Evolutionary conservation across 1,284 basidiomycete genomes (phyloP).

Genomic region (Puccinia horiana): DNA sequence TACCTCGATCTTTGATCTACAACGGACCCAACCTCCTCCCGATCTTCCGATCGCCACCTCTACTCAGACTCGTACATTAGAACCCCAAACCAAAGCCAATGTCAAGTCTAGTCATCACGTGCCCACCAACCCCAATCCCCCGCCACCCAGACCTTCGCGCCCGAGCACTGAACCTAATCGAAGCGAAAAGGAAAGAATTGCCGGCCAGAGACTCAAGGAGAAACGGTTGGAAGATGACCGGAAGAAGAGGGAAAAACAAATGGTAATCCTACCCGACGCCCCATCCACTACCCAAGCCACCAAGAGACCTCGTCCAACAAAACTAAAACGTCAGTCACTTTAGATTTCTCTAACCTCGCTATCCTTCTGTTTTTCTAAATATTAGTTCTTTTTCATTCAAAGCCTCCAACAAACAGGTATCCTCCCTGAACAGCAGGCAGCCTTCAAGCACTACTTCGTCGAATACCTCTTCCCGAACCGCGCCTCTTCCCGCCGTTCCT

Average conservation of each 20-base stretch:
- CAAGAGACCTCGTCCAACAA: slow-evolving; percentile 10
- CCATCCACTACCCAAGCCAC: neutral
- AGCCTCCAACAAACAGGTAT: slow-evolving; percentile 1
- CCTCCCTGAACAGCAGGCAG: neutral
- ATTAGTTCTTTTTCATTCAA: neutral
- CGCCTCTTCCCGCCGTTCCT: neutral
- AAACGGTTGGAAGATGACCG: slow-evolving; percentile 43
- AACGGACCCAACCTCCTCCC: neutral
- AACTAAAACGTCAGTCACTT: slow-evolving; percentile 11
- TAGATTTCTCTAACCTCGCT: neutral
- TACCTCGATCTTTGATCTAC: slow-evolving; percentile 24
- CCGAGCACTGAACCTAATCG: neutral
- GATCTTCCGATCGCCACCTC: neutral
- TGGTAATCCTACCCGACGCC: slow-evolving; percentile 27
- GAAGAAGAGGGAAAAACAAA: slow-evolving; percentile 46
- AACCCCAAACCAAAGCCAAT: neutral
- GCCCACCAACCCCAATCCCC: neutral
- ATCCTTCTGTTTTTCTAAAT: neutral
- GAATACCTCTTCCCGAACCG: slow-evolving; percentile 3
- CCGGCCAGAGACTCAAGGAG: slow-evolving; percentile 44
- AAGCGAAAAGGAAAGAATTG: slow-evolving; percentile 33
- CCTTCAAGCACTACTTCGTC: neutral
- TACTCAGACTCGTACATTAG: neutral
- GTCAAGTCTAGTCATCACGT: neutral
- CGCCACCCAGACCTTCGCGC: neutral